Evolutionary conservation across 2,329 filamentous ascomycete genomes (phyloP).

Genomic region (Xylariaceae sp.): DNA sequence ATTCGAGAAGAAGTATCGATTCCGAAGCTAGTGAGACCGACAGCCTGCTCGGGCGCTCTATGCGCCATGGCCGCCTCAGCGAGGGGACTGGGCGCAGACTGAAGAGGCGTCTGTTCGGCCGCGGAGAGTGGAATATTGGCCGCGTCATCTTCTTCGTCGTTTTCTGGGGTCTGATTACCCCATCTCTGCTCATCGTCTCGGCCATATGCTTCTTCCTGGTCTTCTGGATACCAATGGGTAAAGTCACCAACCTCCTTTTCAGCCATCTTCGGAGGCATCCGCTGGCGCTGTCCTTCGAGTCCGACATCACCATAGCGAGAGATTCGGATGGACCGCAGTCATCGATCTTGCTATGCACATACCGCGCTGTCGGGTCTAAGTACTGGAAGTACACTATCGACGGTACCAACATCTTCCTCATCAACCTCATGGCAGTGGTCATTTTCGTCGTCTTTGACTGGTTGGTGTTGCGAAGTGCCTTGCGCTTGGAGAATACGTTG

Average conservation of each 20-base stretch:
- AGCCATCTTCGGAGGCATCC: slow-evolving; percentile 90
- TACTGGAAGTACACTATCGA: slow-evolving; percentile 99
- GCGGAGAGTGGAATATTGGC: slow-evolving; percentile 92
- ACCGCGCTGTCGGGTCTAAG: slow-evolving; percentile 85
- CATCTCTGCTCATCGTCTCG: slow-evolving; percentile 78
- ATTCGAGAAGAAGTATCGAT: slow-evolving; percentile 82
- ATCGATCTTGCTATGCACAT: slow-evolving; percentile 91
- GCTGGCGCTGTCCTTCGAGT: slow-evolving; percentile 86
- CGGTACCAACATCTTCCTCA: slow-evolving; percentile 97
- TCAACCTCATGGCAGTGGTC: slow-evolving; percentile 93
- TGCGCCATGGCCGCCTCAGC: slow-evolving; percentile 44
- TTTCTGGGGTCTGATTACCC: slow-evolving; percentile 90
- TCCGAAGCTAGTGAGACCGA: slow-evolving; percentile 80
- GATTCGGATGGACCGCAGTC: slow-evolving; percentile 66
- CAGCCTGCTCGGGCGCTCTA: slow-evolving; percentile 67
- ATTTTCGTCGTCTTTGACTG: slow-evolving; percentile 93
- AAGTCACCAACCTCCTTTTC: slow-evolving; percentile 82
- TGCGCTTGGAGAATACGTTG: slow-evolving; percentile 66
- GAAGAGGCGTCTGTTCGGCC: slow-evolving; percentile 87
- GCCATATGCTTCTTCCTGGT: slow-evolving; percentile 92
- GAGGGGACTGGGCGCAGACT: slow-evolving; percentile 38
- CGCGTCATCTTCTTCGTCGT: slow-evolving; percentile 93
- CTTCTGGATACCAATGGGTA: slow-evolving; percentile 98
- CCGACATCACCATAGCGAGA: slow-evolving; percentile 71
- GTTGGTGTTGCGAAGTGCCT: slow-evolving; percentile 63